These are phyloP conservation scores for Xylariaceae sp. DNA, from an alignment of 2,329 filamentous ascomycete species.

Conservation along the genomic window DNA sequence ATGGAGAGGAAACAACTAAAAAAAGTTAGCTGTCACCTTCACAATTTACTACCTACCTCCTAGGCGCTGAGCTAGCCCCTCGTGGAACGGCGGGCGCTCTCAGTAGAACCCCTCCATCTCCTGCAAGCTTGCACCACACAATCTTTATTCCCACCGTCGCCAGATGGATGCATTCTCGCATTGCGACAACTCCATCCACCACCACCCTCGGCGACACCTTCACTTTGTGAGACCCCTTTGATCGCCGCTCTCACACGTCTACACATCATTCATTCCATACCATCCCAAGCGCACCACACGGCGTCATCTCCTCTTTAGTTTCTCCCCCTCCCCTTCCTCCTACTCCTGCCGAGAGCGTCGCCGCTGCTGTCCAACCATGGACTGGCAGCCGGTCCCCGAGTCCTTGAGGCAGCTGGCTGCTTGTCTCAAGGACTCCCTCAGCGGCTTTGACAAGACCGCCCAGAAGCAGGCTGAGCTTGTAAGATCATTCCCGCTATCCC, in stretches of 20 bases:
- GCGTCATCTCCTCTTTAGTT: too few relatives aligned
- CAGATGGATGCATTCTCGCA: constrained; percentile 4
- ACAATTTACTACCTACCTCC: background rate
- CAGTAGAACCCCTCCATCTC: constrained; percentile 1
- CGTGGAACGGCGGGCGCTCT: background rate
- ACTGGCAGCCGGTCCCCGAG: constrained; percentile 88
- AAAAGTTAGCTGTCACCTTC: background rate
- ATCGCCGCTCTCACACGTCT: too few relatives aligned
- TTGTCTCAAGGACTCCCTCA: constrained; percentile 88
- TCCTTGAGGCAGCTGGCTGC: constrained; percentile 83
- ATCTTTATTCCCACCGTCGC: constrained; percentile 1
- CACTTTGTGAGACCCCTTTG: too few relatives aligned
- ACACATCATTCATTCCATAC: too few relatives aligned
- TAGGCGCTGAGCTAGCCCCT: background rate
- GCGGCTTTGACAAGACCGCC: constrained; percentile 70
- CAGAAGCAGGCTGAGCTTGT: constrained; percentile 90
- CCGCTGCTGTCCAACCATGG: constrained; percentile 54
- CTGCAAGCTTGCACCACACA: background rate
- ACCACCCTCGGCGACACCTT: too few relatives aligned
- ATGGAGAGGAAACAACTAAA: too few relatives aligned
- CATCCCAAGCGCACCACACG: too few relatives aligned
- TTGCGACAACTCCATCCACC: constrained; percentile 12
- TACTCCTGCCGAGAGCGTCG: background rate
- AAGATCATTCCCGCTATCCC: constrained; percentile 34
- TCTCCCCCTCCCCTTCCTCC: background rate